Evolutionary conservation across 768 basidiomycete species (phyloP), one percentile per base, ranked within the genome.

Genomic region (Leucosporidium scottii): DNA sequence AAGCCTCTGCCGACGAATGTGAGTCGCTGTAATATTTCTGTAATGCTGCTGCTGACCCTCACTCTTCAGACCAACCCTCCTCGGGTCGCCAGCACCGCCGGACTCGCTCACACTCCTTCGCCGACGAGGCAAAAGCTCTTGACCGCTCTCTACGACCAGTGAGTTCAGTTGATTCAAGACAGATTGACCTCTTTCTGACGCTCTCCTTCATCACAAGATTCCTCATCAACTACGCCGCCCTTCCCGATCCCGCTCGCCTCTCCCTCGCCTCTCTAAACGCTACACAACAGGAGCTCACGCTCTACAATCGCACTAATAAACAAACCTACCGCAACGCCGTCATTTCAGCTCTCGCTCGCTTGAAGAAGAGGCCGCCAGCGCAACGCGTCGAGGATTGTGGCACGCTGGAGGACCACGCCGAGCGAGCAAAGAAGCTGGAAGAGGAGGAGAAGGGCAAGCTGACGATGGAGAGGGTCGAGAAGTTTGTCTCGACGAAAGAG

Each of bases 261-360:
- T 69, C n/a, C n/a, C 77, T 93, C 25, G 88, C 90, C 0, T 79
- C 86, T 0, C 86, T 90, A 62, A 88, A 94, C 78, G 86, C 92
- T 5, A 82, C 91, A 15, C 83, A 80, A 59, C 91, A 94, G 74
- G 92, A 94, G 75, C 83, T 84, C 44, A 87, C 91, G 67, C 82
- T 91, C 0, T 92, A 91, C 78, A 81, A 81, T 30, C 85, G 84
- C 68, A 84, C 88, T 0, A 87, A 82, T 61, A 91, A 89, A 78
- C 77, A 84, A 57, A 90, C 90, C 0, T 94, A 94, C 78, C 87
- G 90, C 59, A 88, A 88, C 80, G 90, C 89, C 75, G 70, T 84
- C 74, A 85, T 85, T 57, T 79, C 79, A 36, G 81, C 82, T 25
- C 80, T 86, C 30, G 82, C 83, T 20, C 70, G 82, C 23, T 75